A percentile compares a stretch with the other conserved stretches of the same genome.
These are phyloP conservation scores for Pythium biforme DNA, from an alignment of 352 stramenopile genomes.

Conservation along the genomic window DNA sequence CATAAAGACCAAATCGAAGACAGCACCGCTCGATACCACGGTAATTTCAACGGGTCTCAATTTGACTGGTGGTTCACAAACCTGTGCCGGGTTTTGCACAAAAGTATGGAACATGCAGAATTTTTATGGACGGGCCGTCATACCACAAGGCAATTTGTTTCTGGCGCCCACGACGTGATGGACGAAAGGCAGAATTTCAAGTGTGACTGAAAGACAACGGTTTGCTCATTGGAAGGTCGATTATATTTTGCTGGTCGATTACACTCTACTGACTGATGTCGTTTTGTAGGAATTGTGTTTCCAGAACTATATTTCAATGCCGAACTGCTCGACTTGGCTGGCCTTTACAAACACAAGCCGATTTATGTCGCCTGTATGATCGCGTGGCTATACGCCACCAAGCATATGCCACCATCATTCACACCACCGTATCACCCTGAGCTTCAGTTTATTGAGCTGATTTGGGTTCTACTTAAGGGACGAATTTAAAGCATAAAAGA, in stretches of 20 bases:
- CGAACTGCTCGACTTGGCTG: not conserved
- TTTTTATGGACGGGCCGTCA: constrained; percentile 15
- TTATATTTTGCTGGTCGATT: too few species aligned
- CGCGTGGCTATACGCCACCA: too few species aligned
- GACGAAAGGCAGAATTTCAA: not conserved
- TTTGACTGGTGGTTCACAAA: constrained; percentile 22
- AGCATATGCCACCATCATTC: not conserved
- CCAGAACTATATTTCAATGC: not conserved
- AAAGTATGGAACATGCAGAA: constrained; percentile 12
- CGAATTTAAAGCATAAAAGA: too few species aligned
- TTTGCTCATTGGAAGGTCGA: too few species aligned
- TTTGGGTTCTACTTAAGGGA: constrained; percentile 3
- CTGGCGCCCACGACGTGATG: not conserved
- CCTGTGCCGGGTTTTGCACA: not conserved
- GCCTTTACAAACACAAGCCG: too few species aligned
- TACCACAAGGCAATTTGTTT: constrained; percentile 18
- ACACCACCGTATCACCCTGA: constrained; percentile 12
- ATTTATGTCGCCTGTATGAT: too few species aligned
- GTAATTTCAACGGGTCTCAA: constrained; percentile 10
- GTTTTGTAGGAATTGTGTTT: too few species aligned
- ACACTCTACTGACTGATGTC: too few species aligned
- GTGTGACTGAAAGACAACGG: not conserved
- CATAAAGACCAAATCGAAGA: too few species aligned
- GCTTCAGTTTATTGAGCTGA: constrained; percentile 11
- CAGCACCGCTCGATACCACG: too few species aligned